These are phyloP conservation scores for Boletus sensibilis DNA, from an alignment of 768 basidiomycete species.

Conservation along the genomic window DNA sequence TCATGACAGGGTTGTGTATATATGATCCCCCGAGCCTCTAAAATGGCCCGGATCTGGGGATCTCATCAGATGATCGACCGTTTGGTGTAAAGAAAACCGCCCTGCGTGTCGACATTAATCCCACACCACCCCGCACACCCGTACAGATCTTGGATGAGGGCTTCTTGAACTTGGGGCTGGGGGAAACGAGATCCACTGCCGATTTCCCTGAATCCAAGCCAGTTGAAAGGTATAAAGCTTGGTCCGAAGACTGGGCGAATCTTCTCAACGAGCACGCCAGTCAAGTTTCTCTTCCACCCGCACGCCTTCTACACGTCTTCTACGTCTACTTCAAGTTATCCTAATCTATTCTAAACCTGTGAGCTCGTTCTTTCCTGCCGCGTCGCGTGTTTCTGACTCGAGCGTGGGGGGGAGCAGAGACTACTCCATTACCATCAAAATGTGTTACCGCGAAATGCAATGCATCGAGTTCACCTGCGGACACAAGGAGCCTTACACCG, in stretches of 20 bases:
- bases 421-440: slow-evolving; percentile 18
- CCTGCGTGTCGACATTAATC: slow-evolving; percentile 17
- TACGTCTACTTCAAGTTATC: slow-evolving; percentile 7
- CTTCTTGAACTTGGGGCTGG: slow-evolving; percentile 6
- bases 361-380: background rate
- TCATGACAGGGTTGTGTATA: slow-evolving; percentile 17
- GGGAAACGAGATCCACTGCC: slow-evolving; percentile 4
- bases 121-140: slow-evolving; percentile 21
- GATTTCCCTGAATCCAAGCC: slow-evolving; percentile 5
- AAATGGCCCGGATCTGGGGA: slow-evolving; percentile 19
- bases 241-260: background rate
- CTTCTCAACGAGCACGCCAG: slow-evolving; percentile 10
- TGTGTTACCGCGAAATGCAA: slow-evolving; percentile 46
- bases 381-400: slow-evolving; percentile 12
- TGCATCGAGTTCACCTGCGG: slow-evolving; percentile 40
- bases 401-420: slow-evolving; percentile 6
- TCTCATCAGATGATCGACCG: slow-evolving; percentile 25
- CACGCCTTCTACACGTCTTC: background rate
- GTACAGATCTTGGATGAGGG: slow-evolving; percentile 10
- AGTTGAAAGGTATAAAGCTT: slow-evolving; percentile 24
- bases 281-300: slow-evolving; percentile 1
- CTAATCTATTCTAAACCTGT: slow-evolving; percentile 28
- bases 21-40: slow-evolving; percentile 18
- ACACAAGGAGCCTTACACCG: slow-evolving; percentile 33
- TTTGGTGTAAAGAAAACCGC: slow-evolving; percentile 8